Evolutionary conservation across 305 asterid genomes (phyloP), one percentile per base, ranked within the genome.

Genomic region (Striga hermonthica): DNA sequence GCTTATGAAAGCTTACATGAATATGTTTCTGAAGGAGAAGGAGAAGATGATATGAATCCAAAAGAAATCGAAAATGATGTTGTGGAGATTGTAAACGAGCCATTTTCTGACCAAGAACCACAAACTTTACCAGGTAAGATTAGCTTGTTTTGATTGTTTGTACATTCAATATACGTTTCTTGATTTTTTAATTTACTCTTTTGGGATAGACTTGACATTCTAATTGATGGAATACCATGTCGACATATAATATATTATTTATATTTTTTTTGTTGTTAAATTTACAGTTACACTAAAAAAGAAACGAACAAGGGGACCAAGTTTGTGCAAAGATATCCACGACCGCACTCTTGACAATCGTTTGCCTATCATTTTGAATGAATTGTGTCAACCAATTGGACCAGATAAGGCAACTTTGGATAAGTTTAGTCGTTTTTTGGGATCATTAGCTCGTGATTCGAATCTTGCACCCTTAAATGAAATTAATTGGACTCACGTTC

Each of bases 301-400:
- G 5, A 58, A 58, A 8, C 9, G 34, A 38, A 58, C 22, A n/a
- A 58, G 47, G 35, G 48, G 63, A 58, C 48, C 64, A 3, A 59
- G 5, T 38, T 12, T 59, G 50, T 39, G 35, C 36, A 7, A 40
- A 39, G 50, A 39, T 39, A 35, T 59, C 50, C 50, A 59, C 13
- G 9, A 9, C 4, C 12, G 48, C 49, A n/a, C 7, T 13, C 13
- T 59, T 7, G 4, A 59, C 4, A 35, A 59, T 37, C 64, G 5
- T 35, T n/a, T 11, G 9, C 64, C 64, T 59, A 39, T 59, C 16
- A 39, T 39, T 39, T 59, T 37, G 14, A 59, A 59, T 14, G 50
- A 5, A 9, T 7, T 13, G 10, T 34, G 64, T 38, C 64, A 59
- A 36, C 50, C 64, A 39, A 59, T 59, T 39, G 50, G 64, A 13